Evolutionary conservation across 116 monocot species (phyloP), one percentile per base, ranked within the genome.

Genomic region (Posidonia oceanica): DNA sequence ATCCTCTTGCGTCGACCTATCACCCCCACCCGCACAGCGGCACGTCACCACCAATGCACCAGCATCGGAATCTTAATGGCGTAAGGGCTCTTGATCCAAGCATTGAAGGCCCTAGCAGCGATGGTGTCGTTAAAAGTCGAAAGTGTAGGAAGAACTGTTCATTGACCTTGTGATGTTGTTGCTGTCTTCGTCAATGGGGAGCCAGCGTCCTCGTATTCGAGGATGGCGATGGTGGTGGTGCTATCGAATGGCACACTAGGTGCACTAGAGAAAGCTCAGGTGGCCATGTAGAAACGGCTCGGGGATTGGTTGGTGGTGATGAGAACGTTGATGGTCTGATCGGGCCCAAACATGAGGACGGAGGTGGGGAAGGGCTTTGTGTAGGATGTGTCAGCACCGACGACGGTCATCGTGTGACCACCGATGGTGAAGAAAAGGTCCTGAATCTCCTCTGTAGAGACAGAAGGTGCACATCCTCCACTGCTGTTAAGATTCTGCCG

Each of bases 171-270:
- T 13, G 36, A 48, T 2, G 63, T 4, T 2, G 68, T 5, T 54
- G 62, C 5, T 18, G 16, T 76, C 75, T 29, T 75, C 14, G 23
- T 60, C 17, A 10, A 73, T 59, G 64, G 52, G 69, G 40, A 65
- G 62, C 61, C 23, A 18, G 14, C 15, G 7, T 38, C 39, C 40
- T 15, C 71, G 71, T 86, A 90, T 51, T 84, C 52, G 66, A 90
- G 74, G 72, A 90, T 74, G 59, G 94, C 94, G 38, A 88, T 88
- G 57, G 94, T 82, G 58, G 94, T 94, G 71, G 90, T 94, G 85
- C 87, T 86, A 78, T 85, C 90, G 59, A 90, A 94, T 16, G 87
- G 53, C 20, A 78, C 75, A 8, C 69, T 71, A 62, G 79, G 79
- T 3, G 84, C 85, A 22, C 78, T 82, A n/a, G 74, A 44, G 69